These are phyloP conservation scores for Penicillium chermesinum DNA, from an alignment of 495 filamentous ascomycete species.

Conservation along the genomic window DNA sequence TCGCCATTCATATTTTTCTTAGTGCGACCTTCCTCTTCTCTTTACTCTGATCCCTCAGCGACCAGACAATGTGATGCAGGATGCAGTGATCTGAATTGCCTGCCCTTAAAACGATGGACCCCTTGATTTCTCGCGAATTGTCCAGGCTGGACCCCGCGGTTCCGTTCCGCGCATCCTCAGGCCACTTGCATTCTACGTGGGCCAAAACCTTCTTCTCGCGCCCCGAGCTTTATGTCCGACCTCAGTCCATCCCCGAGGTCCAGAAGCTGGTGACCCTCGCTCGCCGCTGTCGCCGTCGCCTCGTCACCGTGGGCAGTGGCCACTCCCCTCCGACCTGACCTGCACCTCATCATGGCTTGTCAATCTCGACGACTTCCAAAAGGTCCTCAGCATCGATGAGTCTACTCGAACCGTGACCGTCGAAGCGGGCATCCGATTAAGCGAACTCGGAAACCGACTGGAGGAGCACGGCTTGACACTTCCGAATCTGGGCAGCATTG, in stretches of 20 bases:
- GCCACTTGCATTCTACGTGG: slow-evolving; percentile 90
- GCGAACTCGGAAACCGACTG: slow-evolving; percentile 61
- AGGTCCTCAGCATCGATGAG: slow-evolving; percentile 61
- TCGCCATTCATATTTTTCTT: slow-evolving; percentile 21
- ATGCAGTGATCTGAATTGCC: slow-evolving; percentile 11
- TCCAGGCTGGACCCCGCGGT: slow-evolving; percentile 51
- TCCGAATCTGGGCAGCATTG: slow-evolving; percentile 89
- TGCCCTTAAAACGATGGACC: slow-evolving; percentile 43
- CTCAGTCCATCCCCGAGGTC: slow-evolving; percentile 71
- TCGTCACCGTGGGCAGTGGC: slow-evolving; percentile 76
- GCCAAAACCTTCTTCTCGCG: slow-evolving; percentile 82
- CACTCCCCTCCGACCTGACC: slow-evolving; percentile 89
- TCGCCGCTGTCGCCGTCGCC: slow-evolving; percentile 68
- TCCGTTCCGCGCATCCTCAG: slow-evolving; percentile 68
- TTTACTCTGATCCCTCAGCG: background rate
- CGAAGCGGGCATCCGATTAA: slow-evolving; percentile 78
- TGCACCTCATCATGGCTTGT: slow-evolving; percentile 94
- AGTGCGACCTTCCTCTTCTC: slow-evolving; percentile 5
- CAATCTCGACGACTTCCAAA: slow-evolving; percentile 80
- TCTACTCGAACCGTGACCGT: slow-evolving; percentile 63
- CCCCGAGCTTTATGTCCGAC: slow-evolving; percentile 86
- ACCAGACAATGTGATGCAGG: slow-evolving; percentile 13
- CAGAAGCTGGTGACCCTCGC: slow-evolving; percentile 78
- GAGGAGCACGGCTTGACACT: slow-evolving; percentile 71
- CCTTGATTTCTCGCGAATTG: slow-evolving; percentile 47